phyloP scores from a whole-genome alignment of 2,329 filamentous ascomycete genomes.

The Neofusicoccum sp. region DNA sequence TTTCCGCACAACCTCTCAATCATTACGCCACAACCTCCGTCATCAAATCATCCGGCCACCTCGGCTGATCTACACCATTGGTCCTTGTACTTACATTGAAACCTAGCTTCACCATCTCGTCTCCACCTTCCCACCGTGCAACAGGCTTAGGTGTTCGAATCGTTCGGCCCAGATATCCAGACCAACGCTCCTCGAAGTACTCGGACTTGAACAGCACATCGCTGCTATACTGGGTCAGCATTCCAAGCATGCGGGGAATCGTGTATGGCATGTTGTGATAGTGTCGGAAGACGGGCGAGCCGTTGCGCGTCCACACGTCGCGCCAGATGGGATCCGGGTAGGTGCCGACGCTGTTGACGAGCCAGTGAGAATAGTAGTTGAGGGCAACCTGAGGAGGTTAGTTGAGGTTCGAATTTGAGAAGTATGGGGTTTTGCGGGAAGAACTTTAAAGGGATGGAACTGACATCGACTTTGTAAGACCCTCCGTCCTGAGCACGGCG shows the following conservation, averaged over 20 bases:
- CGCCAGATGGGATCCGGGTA: not conserved
- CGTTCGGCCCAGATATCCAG: not conserved
- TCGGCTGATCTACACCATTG: constrained; percentile 50
- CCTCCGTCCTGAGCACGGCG: constrained; percentile 36
- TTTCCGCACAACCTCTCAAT: not conserved
- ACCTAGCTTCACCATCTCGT: constrained; percentile 37
- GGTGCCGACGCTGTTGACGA: not conserved
- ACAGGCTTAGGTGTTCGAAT: not conserved
- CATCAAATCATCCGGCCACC: constrained; percentile 48
- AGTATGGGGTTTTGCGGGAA: constrained; percentile 23
- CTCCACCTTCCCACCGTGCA: not conserved
- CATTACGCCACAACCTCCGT: constrained; percentile 36
- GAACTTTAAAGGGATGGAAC: constrained; percentile 42
- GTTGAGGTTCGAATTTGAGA: not conserved
- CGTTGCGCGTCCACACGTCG: not conserved
- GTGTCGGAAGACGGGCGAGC: not conserved
- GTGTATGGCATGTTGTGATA: not conserved
- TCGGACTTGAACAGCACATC: not conserved
- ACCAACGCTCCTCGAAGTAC: not conserved
- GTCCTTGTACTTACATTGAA: constrained; percentile 52
- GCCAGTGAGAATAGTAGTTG: not conserved
- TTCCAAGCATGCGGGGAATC: not conserved
- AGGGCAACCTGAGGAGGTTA: not conserved
- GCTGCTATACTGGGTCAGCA: not conserved
- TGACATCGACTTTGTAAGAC: constrained; percentile 39